A percentile compares a stretch with the other conserved stretches of the same genome.
phyloP scores from a whole-genome alignment of 1,284 basidiomycete genomes.

The Cutaneotrichosporon daszewskae region DNA sequence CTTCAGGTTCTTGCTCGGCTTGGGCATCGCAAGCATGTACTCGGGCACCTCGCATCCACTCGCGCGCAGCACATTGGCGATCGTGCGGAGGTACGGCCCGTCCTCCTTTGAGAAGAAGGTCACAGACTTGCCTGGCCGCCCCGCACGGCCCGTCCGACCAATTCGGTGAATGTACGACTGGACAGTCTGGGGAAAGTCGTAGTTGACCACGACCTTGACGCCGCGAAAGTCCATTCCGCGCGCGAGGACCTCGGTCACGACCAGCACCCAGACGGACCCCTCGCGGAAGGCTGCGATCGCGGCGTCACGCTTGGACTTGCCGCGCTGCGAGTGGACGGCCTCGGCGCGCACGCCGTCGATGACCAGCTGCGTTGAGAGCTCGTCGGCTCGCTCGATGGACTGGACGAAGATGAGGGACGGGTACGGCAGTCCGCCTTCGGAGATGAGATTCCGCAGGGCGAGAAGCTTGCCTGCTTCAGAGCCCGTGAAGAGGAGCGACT shows the following conservation, averaged over 20 bases:
- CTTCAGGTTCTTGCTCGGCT: constrained; percentile 81
- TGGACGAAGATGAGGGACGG: constrained; percentile 92
- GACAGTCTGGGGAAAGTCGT: constrained; percentile 84
- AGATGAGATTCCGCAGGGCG: constrained; percentile 69
- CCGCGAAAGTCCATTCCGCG: constrained; percentile 98
- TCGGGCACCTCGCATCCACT: constrained; percentile 83
- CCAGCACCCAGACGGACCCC: constrained; percentile 85
- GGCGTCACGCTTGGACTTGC: constrained; percentile 78
- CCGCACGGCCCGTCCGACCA: constrained; percentile 90
- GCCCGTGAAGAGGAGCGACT: constrained; percentile 83
- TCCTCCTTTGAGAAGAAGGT: constrained; percentile 96
- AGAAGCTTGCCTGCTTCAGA: constrained; percentile 90
- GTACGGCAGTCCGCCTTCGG: constrained; percentile 74
- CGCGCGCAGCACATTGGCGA: constrained; percentile 89
- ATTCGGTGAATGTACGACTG: constrained; percentile 95
- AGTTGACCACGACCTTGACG: constrained; percentile 90
- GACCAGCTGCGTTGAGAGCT: constrained; percentile 79
- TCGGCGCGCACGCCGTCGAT: constrained; percentile 84
- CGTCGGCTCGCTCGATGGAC: constrained; percentile 82
- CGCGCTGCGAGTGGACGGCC: constrained; percentile 83
- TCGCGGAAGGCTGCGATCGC: constrained; percentile 75
- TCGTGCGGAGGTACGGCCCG: constrained; percentile 83
- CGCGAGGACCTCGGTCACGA: constrained; percentile 91
- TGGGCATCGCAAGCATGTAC: constrained; percentile 81
- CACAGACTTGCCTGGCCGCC: constrained; percentile 80